Evolutionary conservation across 805 yeast species (phyloP).

Genomic region (Wickerhamomyces canadensis): DNA sequence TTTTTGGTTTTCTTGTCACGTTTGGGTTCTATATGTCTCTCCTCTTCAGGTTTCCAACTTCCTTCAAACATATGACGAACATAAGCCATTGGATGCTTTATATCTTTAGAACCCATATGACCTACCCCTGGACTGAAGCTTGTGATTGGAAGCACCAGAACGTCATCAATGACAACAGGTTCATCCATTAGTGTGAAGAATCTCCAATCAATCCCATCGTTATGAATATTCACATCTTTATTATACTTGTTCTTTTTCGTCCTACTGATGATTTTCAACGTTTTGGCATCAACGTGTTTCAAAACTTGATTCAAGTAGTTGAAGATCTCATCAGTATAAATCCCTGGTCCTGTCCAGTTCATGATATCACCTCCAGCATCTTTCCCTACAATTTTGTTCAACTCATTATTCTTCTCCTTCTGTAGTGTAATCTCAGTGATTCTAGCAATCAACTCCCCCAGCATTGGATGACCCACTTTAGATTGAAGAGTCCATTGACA

Average conservation of each 20-base stretch:
- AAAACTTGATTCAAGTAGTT: constrained; percentile 59
- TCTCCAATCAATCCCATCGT: constrained; percentile 48
- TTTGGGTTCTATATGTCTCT: constrained; percentile 6
- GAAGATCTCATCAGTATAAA: constrained; percentile 85
- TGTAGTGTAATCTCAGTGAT: constrained; percentile 72
- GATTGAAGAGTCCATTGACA: constrained; percentile 96
- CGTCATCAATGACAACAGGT: constrained; percentile 60
- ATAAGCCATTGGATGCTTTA: constrained; percentile 44
- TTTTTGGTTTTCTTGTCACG: not conserved
- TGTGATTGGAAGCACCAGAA: constrained; percentile 67
- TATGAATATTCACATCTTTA: constrained; percentile 23
- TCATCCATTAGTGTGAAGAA: constrained; percentile 52
- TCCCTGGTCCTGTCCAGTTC: constrained; percentile 97
- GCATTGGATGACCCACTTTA: constrained; percentile 86
- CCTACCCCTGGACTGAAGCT: constrained; percentile 64
- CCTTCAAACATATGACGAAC: constrained; percentile 63
- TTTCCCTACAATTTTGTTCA: constrained; percentile 46
- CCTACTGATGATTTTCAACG: constrained; percentile 9
- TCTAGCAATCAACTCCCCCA: constrained; percentile 71
- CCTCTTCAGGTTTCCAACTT: constrained; percentile 44
- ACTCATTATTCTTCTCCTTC: constrained; percentile 40
- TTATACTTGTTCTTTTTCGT: constrained; percentile 22
- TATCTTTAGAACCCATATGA: constrained; percentile 55
- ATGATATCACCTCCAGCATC: constrained; percentile 73
- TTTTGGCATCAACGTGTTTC: constrained; percentile 1